These are phyloP conservation scores for Xylaria grammica DNA, from an alignment of 495 filamentous ascomycete species.

Conservation along the genomic window DNA sequence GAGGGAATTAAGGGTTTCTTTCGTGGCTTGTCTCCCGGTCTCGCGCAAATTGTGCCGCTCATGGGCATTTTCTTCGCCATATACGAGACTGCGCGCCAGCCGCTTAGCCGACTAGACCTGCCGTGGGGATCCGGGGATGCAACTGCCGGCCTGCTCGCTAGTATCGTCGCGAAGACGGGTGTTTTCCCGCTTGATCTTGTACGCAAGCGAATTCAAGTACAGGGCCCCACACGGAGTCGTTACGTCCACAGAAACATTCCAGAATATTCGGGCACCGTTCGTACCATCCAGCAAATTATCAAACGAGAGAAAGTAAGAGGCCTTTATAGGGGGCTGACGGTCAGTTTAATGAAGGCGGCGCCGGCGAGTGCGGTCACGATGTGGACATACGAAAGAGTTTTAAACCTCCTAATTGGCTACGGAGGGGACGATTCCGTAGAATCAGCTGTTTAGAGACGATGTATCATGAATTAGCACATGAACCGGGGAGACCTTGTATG, in stretches of 20 bases:
- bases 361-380: conserved; percentile 95
- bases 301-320: conserved; percentile 76
- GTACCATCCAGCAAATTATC: conserved; percentile 70
- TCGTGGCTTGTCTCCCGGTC: conserved; percentile 77
- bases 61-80: conserved; percentile 95
- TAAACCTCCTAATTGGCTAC: conserved; percentile 62
- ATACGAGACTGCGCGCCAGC: conserved; percentile 74
- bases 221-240: conserved; percentile 77
- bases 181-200: conserved; percentile 96
- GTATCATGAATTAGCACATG: conserved; percentile 3
- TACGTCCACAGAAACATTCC: conserved; percentile 93
- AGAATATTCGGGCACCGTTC: conserved; percentile 71
- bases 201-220: conserved; percentile 90
- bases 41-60: conserved; percentile 88
- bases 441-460: conserved; percentile 16
- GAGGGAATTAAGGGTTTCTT: conserved; percentile 86
- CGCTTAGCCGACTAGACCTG: conserved; percentile 58
- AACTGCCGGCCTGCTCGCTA: conserved; percentile 76
- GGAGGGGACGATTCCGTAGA: conserved; percentile 33
- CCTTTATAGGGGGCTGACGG: conserved; percentile 84
- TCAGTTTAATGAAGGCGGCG: conserved; percentile 91
- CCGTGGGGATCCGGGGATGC: conserved; percentile 82
- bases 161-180: conserved; percentile 80
- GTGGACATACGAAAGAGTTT: conserved; percentile 91
- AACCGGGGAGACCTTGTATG: not conserved